Conservation (phyloP, 192 early-diverging fungal species). For the Mortierella hygrophila region DNA sequence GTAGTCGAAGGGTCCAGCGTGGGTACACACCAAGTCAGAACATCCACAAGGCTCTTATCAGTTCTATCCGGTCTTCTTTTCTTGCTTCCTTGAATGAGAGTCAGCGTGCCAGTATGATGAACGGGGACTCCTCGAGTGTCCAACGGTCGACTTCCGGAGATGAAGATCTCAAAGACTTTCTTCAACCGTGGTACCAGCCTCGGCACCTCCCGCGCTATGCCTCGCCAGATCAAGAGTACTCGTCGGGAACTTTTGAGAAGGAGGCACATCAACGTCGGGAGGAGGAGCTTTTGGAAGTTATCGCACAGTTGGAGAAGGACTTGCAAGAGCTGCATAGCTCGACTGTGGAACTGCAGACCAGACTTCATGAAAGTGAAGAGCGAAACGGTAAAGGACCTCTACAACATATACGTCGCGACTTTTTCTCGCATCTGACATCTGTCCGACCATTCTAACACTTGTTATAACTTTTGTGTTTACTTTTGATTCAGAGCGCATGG, state of each 20-base stretch:
- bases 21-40: not conserved
- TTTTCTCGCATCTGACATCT: not conserved
- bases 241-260: not conserved
- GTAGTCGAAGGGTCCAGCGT: not conserved
- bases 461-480: not conserved
- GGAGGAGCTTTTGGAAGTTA: not conserved
- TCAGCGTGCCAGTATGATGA: not conserved
- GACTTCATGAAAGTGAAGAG: not conserved
- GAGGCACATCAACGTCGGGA: not conserved
- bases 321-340: not conserved
- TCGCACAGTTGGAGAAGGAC: conserved; percentile 9
- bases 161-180: not conserved
- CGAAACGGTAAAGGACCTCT: not conserved
- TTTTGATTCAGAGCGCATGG: not conserved
- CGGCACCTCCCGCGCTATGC: not conserved
- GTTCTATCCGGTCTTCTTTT: conserved; percentile 10
- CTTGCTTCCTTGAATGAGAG: not conserved
- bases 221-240: not conserved
- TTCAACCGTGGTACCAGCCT: not conserved
- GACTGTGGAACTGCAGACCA: not conserved
- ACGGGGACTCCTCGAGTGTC: not conserved
- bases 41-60: conserved; percentile 3
- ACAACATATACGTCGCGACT: not conserved
- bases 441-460: too few species aligned
- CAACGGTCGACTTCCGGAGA: not conserved